These are phyloP conservation scores for Trichoderma atroviride DNA, from an alignment of 2,329 filamentous ascomycete genomes.

Conservation along the genomic window DNA sequence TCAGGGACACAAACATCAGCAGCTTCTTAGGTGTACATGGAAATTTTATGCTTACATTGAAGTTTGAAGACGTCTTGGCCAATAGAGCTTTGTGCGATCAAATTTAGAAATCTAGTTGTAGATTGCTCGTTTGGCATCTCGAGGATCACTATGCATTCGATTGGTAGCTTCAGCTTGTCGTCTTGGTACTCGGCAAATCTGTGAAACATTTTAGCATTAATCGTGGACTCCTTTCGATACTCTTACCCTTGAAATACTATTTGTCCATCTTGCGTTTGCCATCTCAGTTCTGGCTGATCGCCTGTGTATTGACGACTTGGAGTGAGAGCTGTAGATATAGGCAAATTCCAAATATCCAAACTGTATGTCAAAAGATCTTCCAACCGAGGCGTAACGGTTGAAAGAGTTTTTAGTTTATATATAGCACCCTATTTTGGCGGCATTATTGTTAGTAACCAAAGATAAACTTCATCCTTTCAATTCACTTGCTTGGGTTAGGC, in stretches of 20 bases:
- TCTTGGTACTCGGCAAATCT: neutral
- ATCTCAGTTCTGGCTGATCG: neutral
- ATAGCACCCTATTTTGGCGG: neutral
- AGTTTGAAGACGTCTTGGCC: neutral
- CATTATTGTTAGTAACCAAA: too few species aligned
- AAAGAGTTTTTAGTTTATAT: neutral
- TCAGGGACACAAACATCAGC: too few species aligned
- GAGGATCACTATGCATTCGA: neutral
- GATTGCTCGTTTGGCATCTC: neutral
- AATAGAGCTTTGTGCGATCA: neutral
- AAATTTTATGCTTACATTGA: neutral
- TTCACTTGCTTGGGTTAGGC: neutral
- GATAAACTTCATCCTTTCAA: too few species aligned
- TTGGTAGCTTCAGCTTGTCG: neutral
- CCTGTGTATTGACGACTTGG: neutral
- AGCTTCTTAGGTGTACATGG: too few species aligned
- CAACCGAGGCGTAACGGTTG: neutral
- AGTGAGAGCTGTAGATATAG: neutral
- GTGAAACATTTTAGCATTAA: neutral
- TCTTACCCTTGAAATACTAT: neutral
- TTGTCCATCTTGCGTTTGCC: neutral
- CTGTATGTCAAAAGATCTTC: neutral
- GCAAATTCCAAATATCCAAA: neutral
- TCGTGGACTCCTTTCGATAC: fast-evolving
- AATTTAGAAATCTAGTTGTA: neutral